These are phyloP conservation scores for Shiraia sp. DNA, from an alignment of 2,329 filamentous ascomycete species.

Conservation along the genomic window DNA sequence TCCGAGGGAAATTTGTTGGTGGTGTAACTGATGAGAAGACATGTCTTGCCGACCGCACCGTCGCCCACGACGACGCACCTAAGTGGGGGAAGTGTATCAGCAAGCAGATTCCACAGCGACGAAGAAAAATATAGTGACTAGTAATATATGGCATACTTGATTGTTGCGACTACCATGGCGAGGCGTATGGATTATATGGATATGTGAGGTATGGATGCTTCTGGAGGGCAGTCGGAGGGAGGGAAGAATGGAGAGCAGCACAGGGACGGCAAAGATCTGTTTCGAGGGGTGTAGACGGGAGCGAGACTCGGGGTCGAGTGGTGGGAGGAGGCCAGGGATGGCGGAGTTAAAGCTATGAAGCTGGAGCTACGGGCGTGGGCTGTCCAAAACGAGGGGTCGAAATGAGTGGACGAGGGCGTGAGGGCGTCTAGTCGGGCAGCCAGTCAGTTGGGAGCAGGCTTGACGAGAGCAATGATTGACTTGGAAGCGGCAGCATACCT, in stretches of 20 bases:
- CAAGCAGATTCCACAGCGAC: not conserved
- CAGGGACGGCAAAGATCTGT: slow-evolving; percentile 9
- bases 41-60: slow-evolving; percentile 99
- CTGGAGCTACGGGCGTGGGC: slow-evolving; percentile 20
- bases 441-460: slow-evolving; percentile 27
- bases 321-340: slow-evolving; percentile 18
- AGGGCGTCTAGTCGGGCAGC: slow-evolving; percentile 31
- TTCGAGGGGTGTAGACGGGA: slow-evolving; percentile 16
- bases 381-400: slow-evolving; percentile 44
- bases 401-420: slow-evolving; percentile 22
- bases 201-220: not conserved
- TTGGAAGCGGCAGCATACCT: slow-evolving; percentile 23
- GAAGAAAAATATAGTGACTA: not conserved
- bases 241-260: not conserved
- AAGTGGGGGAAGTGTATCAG: slow-evolving; percentile 15
- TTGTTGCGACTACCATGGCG: slow-evolving; percentile 48
- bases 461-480: slow-evolving; percentile 9
- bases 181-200: slow-evolving; percentile 4
- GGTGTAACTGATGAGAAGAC: slow-evolving; percentile 97
- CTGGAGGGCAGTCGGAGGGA: not conserved
- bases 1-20: slow-evolving; percentile 99
- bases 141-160: slow-evolving; percentile 40
- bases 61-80: slow-evolving; percentile 99
- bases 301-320: slow-evolving; percentile 16
- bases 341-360: slow-evolving; percentile 25